phyloP scores from a whole-genome alignment of 257 asterid genomes.

The Phtheirospermum japonicum region DNA sequence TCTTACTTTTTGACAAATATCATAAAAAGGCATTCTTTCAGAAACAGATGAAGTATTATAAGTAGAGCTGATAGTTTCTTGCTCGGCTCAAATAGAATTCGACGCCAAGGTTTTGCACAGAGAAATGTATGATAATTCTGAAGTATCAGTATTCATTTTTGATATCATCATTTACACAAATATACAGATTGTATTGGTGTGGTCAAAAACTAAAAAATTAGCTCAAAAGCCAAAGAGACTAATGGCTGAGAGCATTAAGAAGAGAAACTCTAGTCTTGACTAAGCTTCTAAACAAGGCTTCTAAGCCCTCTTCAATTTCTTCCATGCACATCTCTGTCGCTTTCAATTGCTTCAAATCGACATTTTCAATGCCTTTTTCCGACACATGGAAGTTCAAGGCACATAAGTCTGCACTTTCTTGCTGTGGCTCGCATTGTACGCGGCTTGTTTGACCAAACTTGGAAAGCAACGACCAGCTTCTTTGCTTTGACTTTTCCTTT shows the following conservation, averaged over 20 bases:
- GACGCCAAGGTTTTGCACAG: too few relatives aligned
- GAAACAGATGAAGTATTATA: too few relatives aligned
- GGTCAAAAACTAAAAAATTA: too few relatives aligned
- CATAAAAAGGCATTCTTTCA: too few relatives aligned
- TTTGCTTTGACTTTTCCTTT: conserved; percentile 11
- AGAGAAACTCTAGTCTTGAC: conserved; percentile 31
- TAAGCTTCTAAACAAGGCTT: conserved; percentile 26
- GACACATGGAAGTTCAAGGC: background rate
- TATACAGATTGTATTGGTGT: too few relatives aligned
- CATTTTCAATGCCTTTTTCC: background rate
- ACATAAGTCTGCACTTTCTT: conserved; percentile 15
- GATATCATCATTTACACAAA: too few relatives aligned
- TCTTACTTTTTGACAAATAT: too few relatives aligned
- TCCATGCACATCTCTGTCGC: conserved; percentile 22
- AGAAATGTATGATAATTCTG: too few relatives aligned
- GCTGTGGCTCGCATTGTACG: background rate
- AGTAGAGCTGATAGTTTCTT: too few relatives aligned
- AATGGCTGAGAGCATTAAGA: conserved; percentile 36
- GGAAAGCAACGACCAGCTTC: conserved; percentile 36
- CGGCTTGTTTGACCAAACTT: conserved; percentile 20
- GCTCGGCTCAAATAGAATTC: too few relatives aligned
- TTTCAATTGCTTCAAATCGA: conserved; percentile 27
- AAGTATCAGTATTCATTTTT: too few relatives aligned
- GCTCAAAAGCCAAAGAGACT: background rate
- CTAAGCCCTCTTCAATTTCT: conserved; percentile 30